Evolutionary conservation across 257 asterid genomes (phyloP).

Genomic region (Echites panduratus): DNA sequence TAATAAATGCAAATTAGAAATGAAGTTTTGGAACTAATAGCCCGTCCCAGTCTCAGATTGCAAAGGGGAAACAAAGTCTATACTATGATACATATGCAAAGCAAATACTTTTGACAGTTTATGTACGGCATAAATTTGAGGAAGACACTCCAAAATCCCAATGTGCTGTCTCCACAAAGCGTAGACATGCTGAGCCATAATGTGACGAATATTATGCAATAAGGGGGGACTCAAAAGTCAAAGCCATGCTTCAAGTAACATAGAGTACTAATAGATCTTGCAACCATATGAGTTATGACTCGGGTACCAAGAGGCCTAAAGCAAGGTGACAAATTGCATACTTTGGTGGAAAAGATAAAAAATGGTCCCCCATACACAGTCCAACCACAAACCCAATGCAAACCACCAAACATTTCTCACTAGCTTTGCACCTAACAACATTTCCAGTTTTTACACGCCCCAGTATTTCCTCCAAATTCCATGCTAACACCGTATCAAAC

Average conservation of each 20-base stretch:
- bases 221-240: background rate
- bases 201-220: background rate
- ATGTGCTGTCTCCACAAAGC: background rate
- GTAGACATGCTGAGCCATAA: background rate
- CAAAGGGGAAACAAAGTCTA: background rate
- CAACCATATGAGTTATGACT: background rate
- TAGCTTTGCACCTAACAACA: conserved; percentile 22
- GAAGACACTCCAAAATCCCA: background rate
- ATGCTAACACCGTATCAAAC: background rate
- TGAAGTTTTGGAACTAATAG: background rate
- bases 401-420: conserved; percentile 32
- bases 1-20: background rate
- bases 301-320: background rate
- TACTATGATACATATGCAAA: background rate
- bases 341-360: conserved; percentile 16
- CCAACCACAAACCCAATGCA: conserved; percentile 32
- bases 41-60: background rate
- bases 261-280: background rate
- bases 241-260: background rate
- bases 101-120: background rate
- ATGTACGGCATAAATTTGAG: background rate
- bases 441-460: conserved; percentile 1
- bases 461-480: background rate
- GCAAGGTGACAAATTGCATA: conserved; percentile 15
- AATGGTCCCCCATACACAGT: conserved; percentile 30